Conservation (phyloP, 148 eudicot genomes). For the Rhododendron kiyosumense region DNA sequence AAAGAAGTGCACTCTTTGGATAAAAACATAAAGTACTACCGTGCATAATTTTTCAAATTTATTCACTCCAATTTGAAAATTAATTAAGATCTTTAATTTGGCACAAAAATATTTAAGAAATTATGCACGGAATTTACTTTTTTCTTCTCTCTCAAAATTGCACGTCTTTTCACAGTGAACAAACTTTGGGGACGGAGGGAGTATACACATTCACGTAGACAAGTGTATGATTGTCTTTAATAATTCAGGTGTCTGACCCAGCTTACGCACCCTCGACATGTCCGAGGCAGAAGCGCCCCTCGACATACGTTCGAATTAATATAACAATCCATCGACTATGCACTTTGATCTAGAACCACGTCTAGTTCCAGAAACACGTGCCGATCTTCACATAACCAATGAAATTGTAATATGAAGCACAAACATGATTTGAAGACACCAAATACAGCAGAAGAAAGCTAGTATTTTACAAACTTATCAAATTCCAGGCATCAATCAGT, state of each 20-base stretch:
- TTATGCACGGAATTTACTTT: not conserved
- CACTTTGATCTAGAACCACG: not conserved
- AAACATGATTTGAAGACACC: not conserved
- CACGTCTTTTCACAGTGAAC: not conserved
- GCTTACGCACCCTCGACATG: not conserved
- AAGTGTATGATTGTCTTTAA: not conserved
- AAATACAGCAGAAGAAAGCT: not conserved
- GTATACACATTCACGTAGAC: not conserved
- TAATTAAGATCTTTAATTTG: not conserved
- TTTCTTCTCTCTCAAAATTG: no score
- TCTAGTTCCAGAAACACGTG: not conserved
- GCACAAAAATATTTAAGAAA: not conserved
- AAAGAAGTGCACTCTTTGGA: not conserved
- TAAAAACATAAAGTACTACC: not conserved
- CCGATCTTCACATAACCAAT: not conserved
- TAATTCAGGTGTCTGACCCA: not conserved
- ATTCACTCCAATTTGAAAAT: not conserved
- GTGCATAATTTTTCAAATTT: no score
- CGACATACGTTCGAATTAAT: not conserved
- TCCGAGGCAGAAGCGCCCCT: no score
- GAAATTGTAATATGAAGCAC: not conserved
- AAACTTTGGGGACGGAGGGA: not conserved
- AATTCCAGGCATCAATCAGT: not conserved
- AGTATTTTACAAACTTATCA: not conserved
- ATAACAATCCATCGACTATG: not conserved